Evolutionary conservation across 2,329 filamentous ascomycete species (phyloP), one percentile per base, ranked within the genome.

Genomic region (Xylaria sp.): DNA sequence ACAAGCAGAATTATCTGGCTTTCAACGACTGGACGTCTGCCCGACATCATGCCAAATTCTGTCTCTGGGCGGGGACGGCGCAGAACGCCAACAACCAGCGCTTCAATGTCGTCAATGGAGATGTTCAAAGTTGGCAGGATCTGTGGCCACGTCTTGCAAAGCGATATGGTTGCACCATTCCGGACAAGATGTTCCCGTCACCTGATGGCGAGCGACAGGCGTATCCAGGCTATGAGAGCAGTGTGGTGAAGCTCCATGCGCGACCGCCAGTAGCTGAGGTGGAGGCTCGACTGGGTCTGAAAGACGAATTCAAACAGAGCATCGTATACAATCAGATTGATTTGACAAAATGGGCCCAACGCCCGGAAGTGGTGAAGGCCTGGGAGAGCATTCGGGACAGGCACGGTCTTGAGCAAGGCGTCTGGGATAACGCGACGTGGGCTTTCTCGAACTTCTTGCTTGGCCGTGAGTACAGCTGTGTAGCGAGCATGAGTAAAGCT

Each of bases 401-500:
- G 16, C 73, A 82, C 37, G 78, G 77, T 0, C 63, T 83, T 57
- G 76, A 81, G 47, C 76, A 79, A 66, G 76, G 77, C 12, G 77
- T 75, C 2, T 81, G 82, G 50, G 79, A 81, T 47, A 78, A 81
- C 69, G 82, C 79, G 21, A 83, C 82, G 2, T 84, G 81, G 81
- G 73, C 55, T 0, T 84, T 84, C 68, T 65, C 81, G 53, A 79
- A 78, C n/a, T 83, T 82, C 71, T 77, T 82, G n/a, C 74, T 85
- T 44, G 81, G 82, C 4, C 74, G 81, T 44, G 78, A 80, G 50
- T 84, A 79, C 65, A 78, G 81, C 71, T 55, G 81, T 5, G 79
- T 83, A 1, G 72, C 80, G 50, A 81, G 77, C 60, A 82, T 83
- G 78, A 81, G 78, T 63, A 85, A 84, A 74, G 82, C 82, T n/a